Conservation (phyloP, 441 rosid genomes). For the Corymbia citriodora region DNA sequence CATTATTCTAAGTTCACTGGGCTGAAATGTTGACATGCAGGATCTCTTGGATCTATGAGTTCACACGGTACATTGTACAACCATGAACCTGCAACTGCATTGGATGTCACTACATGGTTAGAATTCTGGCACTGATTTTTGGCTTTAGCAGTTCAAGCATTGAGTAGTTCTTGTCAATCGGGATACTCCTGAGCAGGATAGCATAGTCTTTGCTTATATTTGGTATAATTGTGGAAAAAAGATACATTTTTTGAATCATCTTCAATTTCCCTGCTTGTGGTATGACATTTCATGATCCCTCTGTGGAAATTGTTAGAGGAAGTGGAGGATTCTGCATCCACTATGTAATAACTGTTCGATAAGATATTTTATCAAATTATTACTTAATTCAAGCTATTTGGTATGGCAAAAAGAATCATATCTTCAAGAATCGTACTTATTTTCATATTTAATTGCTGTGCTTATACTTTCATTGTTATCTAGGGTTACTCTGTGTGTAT, state of each 20-base stretch:
- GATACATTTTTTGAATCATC: background rate
- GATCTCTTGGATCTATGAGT: constrained; percentile 82
- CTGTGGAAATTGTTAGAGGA: background rate
- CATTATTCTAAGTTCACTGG: background rate
- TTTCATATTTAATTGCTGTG: background rate
- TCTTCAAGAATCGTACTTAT: background rate
- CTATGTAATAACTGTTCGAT: background rate
- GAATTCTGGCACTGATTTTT: background rate
- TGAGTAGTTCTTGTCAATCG: background rate
- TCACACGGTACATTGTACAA: constrained; percentile 59
- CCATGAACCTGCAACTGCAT: constrained; percentile 24
- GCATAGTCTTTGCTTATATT: background rate
- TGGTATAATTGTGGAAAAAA: background rate
- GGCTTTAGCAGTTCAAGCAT: background rate
- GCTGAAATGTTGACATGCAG: constrained; percentile 23
- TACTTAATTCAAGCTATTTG: background rate
- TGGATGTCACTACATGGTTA: constrained; percentile 66
- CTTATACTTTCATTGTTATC: background rate
- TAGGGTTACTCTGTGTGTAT: background rate
- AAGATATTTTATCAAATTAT: background rate
- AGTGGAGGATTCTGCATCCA: background rate
- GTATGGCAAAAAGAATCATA: background rate
- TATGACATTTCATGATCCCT: background rate
- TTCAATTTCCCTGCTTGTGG: background rate
- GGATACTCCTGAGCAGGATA: background rate